Conservation (phyloP, 768 basidiomycete genomes). For the Calocybe cyanea region DNA sequence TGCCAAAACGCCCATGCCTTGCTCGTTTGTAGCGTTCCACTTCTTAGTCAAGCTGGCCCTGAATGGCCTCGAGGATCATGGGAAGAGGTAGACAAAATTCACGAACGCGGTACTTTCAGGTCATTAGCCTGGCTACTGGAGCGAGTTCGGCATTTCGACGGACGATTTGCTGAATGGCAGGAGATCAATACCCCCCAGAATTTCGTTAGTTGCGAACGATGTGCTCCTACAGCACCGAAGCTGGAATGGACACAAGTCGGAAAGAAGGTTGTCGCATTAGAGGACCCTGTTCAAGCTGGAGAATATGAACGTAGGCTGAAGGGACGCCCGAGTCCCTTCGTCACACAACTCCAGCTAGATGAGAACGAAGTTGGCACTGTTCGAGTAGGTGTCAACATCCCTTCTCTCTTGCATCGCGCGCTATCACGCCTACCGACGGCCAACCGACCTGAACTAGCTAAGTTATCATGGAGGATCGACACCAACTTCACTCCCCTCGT, state of each 20-base stretch:
- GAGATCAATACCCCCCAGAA: constrained; percentile 39
- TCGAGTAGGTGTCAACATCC: constrained; percentile 83
- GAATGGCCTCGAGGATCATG: constrained; percentile 78
- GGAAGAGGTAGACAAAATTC: constrained; percentile 81
- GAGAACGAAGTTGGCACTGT: constrained; percentile 64
- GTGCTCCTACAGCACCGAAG: constrained; percentile 76
- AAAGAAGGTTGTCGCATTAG: constrained; percentile 65
- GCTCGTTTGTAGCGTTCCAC: constrained; percentile 70
- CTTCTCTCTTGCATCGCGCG: constrained; percentile 85
- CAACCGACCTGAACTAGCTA: constrained; percentile 42
- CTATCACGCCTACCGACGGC: constrained; percentile 69
- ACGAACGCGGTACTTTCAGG: constrained; percentile 80
- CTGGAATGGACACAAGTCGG: constrained; percentile 67
- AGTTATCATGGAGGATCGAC: constrained; percentile 76
- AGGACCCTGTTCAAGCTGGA: constrained; percentile 84
- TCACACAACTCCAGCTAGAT: constrained; percentile 74
- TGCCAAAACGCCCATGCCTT: constrained; percentile 78
- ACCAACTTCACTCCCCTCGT: constrained; percentile 71
- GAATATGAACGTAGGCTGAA: constrained; percentile 88
- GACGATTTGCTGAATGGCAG: constrained; percentile 68
- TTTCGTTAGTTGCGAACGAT: constrained; percentile 64
- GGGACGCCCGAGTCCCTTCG: constrained; percentile 78
- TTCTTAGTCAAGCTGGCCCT: constrained; percentile 62
- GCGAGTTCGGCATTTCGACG: constrained; percentile 72
- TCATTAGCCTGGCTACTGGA: constrained; percentile 85